A percentile compares a stretch with the other conserved stretches of the same genome.
These are phyloP conservation scores for Aspergillus olivimuriae DNA, from an alignment of 495 filamentous ascomycete genomes.

Conservation along the genomic window DNA sequence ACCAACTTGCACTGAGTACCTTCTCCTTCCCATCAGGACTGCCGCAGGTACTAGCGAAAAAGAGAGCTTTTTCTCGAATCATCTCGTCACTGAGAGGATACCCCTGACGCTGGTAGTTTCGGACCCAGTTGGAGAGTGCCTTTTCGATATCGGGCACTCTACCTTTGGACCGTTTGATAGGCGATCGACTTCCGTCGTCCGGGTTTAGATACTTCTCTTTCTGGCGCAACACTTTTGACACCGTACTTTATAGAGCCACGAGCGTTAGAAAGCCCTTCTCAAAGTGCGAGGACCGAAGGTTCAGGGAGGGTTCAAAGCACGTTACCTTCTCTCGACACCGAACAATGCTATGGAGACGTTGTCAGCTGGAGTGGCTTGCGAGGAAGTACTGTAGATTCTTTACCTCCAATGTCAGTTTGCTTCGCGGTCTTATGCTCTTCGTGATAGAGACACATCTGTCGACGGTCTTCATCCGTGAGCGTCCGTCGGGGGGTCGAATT, in stretches of 20 bases:
- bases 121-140: slow-evolving; percentile 83
- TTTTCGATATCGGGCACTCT: slow-evolving; percentile 94
- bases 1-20: slow-evolving; percentile 68
- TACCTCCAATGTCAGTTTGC: slow-evolving; percentile 96
- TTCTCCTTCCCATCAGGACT: slow-evolving; percentile 72
- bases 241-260: slow-evolving; percentile 58
- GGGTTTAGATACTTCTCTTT: slow-evolving; percentile 94
- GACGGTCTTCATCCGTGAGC: slow-evolving; percentile 84
- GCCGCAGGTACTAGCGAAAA: slow-evolving; percentile 75
- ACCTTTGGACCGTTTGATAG: slow-evolving; percentile 82
- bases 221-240: slow-evolving; percentile 93
- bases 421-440: slow-evolving; percentile 93
- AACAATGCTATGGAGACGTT: slow-evolving; percentile 60
- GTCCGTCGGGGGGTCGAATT: slow-evolving; percentile 74
- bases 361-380: slow-evolving; percentile 21
- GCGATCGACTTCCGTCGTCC: slow-evolving; percentile 81
- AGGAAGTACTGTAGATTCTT: slow-evolving; percentile 20
- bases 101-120: slow-evolving; percentile 74
- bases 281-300: not conserved
- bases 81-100: slow-evolving; percentile 70
- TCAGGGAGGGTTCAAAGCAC: slow-evolving; percentile 6
- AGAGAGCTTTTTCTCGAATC: slow-evolving; percentile 80
- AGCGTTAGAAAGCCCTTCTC: slow-evolving; percentile 19
- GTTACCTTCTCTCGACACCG: slow-evolving; percentile 95
- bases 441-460: slow-evolving; percentile 92